phyloP scores from a whole-genome alignment of 345 rosid species.

The Toxicodendron radicans region DNA sequence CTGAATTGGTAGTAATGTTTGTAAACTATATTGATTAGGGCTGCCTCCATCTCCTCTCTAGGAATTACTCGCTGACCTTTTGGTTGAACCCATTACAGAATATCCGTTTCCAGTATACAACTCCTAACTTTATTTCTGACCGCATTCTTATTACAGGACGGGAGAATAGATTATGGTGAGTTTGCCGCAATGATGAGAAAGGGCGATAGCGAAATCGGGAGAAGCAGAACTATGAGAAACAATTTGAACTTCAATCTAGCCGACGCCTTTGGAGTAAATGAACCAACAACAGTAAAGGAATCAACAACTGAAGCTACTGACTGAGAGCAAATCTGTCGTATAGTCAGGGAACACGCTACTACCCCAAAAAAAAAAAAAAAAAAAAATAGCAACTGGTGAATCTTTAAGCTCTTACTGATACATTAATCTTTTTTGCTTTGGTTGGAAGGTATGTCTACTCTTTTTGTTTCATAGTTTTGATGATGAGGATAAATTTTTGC shows the following conservation, averaged over 20 bases:
- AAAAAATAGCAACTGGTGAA: neutral
- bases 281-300: slow-evolving; percentile 27
- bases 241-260: slow-evolving; percentile 69
- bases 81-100: neutral
- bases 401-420: neutral
- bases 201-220: slow-evolving; percentile 62
- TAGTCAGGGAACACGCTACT: neutral
- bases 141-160: slow-evolving; percentile 54
- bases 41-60: too few species aligned
- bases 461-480: slow-evolving; percentile 3
- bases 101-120: neutral
- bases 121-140: neutral
- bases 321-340: slow-evolving; percentile 10
- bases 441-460: slow-evolving; percentile 4
- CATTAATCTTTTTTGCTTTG: neutral
- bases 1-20: too few species aligned
- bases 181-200: slow-evolving; percentile 89
- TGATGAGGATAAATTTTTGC: neutral
- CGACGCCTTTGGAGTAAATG: slow-evolving; percentile 61
- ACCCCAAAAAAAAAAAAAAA: neutral
- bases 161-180: slow-evolving; percentile 80
- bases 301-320: slow-evolving; percentile 11
- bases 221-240: slow-evolving; percentile 76
- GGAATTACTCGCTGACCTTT: too few species aligned
- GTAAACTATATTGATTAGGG: too few species aligned